A percentile compares a stretch with the other conserved stretches of the same genome.
Conservation (phyloP, 2,329 filamentous ascomycete species). For the Talaromyces rugulosus region DNA sequence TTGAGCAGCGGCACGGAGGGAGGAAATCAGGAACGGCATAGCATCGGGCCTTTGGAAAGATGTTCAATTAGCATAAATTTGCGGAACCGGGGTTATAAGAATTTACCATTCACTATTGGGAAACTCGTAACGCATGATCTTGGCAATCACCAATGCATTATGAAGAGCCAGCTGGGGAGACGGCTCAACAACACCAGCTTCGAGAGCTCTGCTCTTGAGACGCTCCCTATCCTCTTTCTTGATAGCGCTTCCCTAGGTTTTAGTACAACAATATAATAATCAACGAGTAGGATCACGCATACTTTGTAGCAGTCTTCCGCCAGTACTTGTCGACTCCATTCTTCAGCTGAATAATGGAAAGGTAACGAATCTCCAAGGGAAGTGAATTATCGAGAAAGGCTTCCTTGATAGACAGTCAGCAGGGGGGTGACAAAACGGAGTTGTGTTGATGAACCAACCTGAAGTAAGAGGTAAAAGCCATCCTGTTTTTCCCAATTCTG, state of each 20-base stretch:
- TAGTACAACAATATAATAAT: background rate
- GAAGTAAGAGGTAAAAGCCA: conserved; percentile 65
- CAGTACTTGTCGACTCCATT: conserved; percentile 96
- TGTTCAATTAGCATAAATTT: background rate
- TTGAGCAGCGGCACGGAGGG: conserved; percentile 56
- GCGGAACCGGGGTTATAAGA: too few relatives aligned
- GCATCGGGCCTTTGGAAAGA: conserved; percentile 41
- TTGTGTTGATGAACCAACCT: conserved; percentile 46
- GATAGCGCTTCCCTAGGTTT: conserved; percentile 46
- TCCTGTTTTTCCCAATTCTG: conserved; percentile 64
- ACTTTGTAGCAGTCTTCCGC: conserved; percentile 72
- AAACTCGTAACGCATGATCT: conserved; percentile 85
- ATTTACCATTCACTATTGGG: conserved; percentile 68
- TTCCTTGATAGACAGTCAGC: conserved; percentile 46
- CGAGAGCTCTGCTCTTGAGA: conserved; percentile 71
- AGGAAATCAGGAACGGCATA: conserved; percentile 53
- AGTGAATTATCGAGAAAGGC: conserved; percentile 77
- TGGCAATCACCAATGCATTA: conserved; percentile 82
- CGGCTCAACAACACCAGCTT: conserved; percentile 72
- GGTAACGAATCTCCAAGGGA: conserved; percentile 73
- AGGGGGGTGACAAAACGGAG: background rate
- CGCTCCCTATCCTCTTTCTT: conserved; percentile 66
- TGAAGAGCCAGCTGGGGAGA: conserved; percentile 75
- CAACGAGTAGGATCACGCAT: conserved; percentile 21
- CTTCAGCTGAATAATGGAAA: conserved; percentile 90